phyloP scores from a whole-genome alignment of 2,329 filamentous ascomycete species.

The Penicillium nordicum region DNA sequence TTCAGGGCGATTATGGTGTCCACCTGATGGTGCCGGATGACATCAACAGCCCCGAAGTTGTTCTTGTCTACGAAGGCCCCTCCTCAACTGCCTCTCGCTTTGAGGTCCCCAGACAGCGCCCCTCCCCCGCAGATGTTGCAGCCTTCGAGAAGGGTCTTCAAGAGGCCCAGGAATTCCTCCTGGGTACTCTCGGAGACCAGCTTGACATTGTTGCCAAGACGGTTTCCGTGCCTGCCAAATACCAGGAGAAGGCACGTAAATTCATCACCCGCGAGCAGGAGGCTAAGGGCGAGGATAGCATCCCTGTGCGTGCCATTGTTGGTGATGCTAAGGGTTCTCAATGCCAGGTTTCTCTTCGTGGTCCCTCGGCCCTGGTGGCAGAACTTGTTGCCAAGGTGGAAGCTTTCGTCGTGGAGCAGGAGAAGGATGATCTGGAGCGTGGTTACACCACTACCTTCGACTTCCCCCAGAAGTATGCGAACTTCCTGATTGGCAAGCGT shows the following conservation, averaged over 20 bases:
- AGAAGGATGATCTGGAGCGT: slow-evolving; percentile 89
- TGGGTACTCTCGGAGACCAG: slow-evolving; percentile 53
- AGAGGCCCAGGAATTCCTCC: slow-evolving; percentile 57
- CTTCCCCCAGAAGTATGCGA: slow-evolving; percentile 92
- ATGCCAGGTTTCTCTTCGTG: slow-evolving; percentile 66
- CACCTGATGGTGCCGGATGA: slow-evolving; percentile 49
- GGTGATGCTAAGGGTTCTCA: slow-evolving; percentile 37
- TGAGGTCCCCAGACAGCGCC: slow-evolving; percentile 54
- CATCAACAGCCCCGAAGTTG: slow-evolving; percentile 42
- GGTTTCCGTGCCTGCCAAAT: slow-evolving; percentile 56
- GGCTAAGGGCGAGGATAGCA: slow-evolving; percentile 45
- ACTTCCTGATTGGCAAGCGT: slow-evolving; percentile 69
- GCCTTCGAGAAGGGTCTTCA: slow-evolving; percentile 57
- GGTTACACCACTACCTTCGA: slow-evolving; percentile 83
- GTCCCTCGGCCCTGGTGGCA: slow-evolving; percentile 69
- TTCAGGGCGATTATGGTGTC: slow-evolving; percentile 46
- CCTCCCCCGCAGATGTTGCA: slow-evolving; percentile 53
- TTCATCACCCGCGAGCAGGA: slow-evolving; percentile 58
- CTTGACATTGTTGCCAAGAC: slow-evolving; percentile 53
- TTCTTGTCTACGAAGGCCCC: slow-evolving; percentile 51
- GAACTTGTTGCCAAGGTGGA: slow-evolving; percentile 69
- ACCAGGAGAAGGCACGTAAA: slow-evolving; percentile 61
- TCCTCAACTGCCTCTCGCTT: slow-evolving; percentile 46
- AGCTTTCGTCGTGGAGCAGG: slow-evolving; percentile 80
- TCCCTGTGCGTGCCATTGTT: slow-evolving; percentile 57